Evolutionary conservation across 2,329 filamentous ascomycete species (phyloP), one percentile per base, ranked within the genome.

Genomic region (Domatiomyces catenatus): DNA sequence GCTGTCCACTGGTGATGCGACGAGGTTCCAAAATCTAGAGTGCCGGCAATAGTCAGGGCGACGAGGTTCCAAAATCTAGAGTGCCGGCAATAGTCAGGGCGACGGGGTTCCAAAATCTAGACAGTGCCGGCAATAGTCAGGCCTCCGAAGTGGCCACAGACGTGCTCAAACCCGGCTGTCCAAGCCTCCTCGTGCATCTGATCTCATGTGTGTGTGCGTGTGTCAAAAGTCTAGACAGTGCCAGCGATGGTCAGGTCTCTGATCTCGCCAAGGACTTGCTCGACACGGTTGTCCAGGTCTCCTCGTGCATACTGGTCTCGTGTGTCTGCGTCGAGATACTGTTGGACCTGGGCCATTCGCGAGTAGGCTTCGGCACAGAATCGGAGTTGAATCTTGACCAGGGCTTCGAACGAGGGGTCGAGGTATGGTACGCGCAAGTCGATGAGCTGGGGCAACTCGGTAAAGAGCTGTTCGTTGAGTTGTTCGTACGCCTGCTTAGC

Each of bases 361-460:
- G 83, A 89, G 69, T 98, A 98, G 1, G 92, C 92, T 71, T 98
- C 92, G 6, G 93, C 92, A 63, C 93, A 98, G 73, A 98, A 98
- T 39, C 92, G 78, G 62, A 98, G 69, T 71, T 98, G 92, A 59
- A 98, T 98, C 75, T 98, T 98, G 66, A 98, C 92, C 48, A 98
- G 80, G 0, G 93, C 92, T 70, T 98, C 92, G 64, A 98, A 98
- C 55, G 83, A 90, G 0, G 93, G 93, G 62, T 98, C 92, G 51
- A 98, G 79, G 65, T 98, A 98, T 0, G 93, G 93, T 12, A 98
- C 92, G 50, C 92, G 84, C 54, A 98, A 76, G 64, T 98, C 92
- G 67, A 98, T 96, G 49, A 98, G 77, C 68, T 96, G 90, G 1
- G 92, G 92, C 50, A 98, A 71, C 71, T 98, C 92, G 50, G 80